Evolutionary conservation across 108 stramenopile genomes (phyloP), one percentile per base, ranked within the genome.

Genomic region (Stephanodiscus minutulus): DNA sequence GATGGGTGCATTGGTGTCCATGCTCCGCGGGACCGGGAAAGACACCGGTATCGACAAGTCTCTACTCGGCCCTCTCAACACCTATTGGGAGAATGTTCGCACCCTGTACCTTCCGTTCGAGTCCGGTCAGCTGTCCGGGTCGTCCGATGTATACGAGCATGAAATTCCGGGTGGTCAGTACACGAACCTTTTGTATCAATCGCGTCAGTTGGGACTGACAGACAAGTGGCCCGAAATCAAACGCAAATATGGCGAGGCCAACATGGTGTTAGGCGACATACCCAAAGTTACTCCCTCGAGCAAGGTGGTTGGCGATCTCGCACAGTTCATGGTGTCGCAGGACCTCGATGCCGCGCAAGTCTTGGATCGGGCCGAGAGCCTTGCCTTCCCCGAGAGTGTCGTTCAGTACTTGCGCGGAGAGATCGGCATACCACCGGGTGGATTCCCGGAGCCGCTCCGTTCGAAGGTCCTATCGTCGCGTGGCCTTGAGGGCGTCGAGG

Each of bases 81-180:
- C 89, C 31, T 97, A 97, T 85, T 97, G 96, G 96, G 94, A 96
- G 74, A 84, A 89, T 47, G 75, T 85, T 11, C 91, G 98, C 18
- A 83, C 77, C 3, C 68, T 95, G 28, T 98, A 98, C 75, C 86
- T 88, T 27, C 96, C 96, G 5, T 98, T 98, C 67, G 98, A 98
- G 80, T 88, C 87, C 49, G 96, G 96, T 8, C 96, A 92, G 81
- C 86, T 86, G 64, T 76, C 78, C 28, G 93, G 93, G 24, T 73
- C 79, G 46, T 74, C 90, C 36, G 87, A 88, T 59, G 93, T 95
- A 2, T 95, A 90, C 46, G 75, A 77, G 52, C 88, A 94, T 73
- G 89, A 94, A 77, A 94, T 94, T 53, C 93, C 91, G 10, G 93
- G 92, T 54, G 85, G 83, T 8, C 91, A 94, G 80, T 90, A 85